Conservation (phyloP, 805 yeast species). For the Wickerhamiella musiphila region DNA sequence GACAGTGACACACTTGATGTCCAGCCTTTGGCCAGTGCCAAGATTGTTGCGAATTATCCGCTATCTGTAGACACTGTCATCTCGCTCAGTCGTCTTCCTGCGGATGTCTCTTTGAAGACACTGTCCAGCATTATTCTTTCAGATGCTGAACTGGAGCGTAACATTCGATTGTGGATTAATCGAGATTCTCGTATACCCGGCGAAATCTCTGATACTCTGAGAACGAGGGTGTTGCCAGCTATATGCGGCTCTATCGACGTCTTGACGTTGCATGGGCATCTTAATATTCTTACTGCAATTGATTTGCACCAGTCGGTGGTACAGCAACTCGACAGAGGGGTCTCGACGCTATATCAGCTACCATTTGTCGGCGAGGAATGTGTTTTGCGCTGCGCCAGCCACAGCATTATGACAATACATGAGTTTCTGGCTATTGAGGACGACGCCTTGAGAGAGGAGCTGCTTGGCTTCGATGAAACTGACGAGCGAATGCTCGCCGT, state of each 20-base stretch:
- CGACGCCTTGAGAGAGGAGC: constrained; percentile 36
- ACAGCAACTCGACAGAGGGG: too few species aligned
- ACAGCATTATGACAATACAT: constrained; percentile 48
- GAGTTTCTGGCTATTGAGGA: constrained; percentile 68
- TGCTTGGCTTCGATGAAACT: constrained; percentile 37
- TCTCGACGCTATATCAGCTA: constrained; percentile 60
- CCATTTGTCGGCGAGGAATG: constrained; percentile 44
- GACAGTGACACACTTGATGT: constrained; percentile 24
- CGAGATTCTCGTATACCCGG: too few species aligned
- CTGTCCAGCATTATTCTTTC: constrained; percentile 48
- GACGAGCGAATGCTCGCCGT: constrained; percentile 34
- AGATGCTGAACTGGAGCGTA: constrained; percentile 46
- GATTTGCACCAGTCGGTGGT: constrained; percentile 76
- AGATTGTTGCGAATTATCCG: constrained; percentile 59
- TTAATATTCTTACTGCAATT: constrained; percentile 68
- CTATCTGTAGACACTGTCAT: constrained; percentile 49
- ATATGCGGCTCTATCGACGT: constrained; percentile 58
- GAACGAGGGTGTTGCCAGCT: constrained; percentile 24
- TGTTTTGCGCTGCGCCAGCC: constrained; percentile 35
- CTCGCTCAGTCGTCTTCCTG: constrained; percentile 22
- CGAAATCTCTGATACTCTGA: not conserved
- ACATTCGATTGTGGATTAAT: too few species aligned
- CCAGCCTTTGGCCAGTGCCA: constrained; percentile 47
- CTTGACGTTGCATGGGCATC: constrained; percentile 59
- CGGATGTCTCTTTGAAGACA: constrained; percentile 39